A percentile compares a stretch with the other conserved stretches of the same genome.
These are phyloP conservation scores for Chalciporus sphaerocephalus DNA, from an alignment of 768 basidiomycete species.

Conservation along the genomic window DNA sequence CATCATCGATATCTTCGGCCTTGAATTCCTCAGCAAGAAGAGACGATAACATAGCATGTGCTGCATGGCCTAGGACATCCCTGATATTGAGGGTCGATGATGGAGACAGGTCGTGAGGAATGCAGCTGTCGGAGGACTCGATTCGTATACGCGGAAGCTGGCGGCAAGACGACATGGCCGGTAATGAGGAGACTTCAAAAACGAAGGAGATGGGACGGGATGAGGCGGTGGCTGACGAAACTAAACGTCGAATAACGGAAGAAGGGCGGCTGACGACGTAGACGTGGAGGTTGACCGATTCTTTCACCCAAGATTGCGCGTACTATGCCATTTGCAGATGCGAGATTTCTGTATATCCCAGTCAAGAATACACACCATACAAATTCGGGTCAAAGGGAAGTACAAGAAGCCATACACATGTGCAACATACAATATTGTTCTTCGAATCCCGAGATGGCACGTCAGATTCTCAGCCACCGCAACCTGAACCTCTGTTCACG, in stretches of 20 bases:
- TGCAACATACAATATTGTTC: constrained; percentile 19
- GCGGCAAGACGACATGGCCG: constrained; percentile 16
- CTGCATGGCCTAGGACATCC: constrained; percentile 15
- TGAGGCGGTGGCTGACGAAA: constrained; percentile 6
- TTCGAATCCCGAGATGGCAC: constrained; percentile 4
- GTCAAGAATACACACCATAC: constrained; percentile 5
- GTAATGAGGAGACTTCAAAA: constrained; percentile 4
- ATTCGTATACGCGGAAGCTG: constrained; percentile 23
- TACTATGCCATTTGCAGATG: not conserved
- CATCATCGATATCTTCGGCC: constrained; percentile 13
- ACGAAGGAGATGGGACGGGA: constrained; percentile 5
- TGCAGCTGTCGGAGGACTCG: constrained; percentile 9
- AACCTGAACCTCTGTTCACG: constrained; percentile 29
- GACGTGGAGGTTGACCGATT: constrained; percentile 21
- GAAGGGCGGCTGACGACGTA: constrained; percentile 20
- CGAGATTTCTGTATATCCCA: not conserved
- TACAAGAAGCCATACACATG: constrained; percentile 16
- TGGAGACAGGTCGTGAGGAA: constrained; percentile 11
- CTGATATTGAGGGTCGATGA: constrained; percentile 28
- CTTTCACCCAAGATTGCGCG: not conserved
- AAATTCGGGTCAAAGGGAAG: constrained; percentile 9
- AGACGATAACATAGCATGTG: constrained; percentile 9
- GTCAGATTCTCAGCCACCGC: constrained; percentile 31
- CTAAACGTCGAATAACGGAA: not conserved
- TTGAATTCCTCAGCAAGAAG: constrained; percentile 22